Evolutionary conservation across 768 basidiomycete species (phyloP), one percentile per base, ranked within the genome.

Genomic region (Russula vinacea): DNA sequence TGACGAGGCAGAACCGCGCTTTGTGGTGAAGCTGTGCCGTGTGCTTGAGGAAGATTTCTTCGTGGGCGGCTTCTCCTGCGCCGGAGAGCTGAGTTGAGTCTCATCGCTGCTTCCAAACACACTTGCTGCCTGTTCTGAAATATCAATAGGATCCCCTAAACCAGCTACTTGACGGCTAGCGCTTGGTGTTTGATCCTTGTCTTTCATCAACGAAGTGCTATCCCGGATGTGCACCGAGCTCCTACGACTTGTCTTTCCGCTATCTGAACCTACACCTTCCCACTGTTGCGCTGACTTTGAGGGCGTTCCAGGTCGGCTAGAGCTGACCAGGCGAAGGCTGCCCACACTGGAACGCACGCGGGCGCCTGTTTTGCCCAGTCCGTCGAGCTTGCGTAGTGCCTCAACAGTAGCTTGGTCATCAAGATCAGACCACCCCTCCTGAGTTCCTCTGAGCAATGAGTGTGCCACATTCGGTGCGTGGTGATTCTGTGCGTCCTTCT

Each of bases 321-420:
- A 80, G 73, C 87, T 92, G 55, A 81, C 71, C 45, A 72, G 63
- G 59, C 73, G 73, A 60, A 73, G 68, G 1, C 72, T 73, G 19
- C 76, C 81, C 62, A 92, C 78, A 69, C 92, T 93, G 4, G 89
- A 87, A 29, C 92, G 84, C 13, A 89, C 84, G 54, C 89, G 84
- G 11, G 88, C 84, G 42, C 82, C 86, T 72, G 62, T 14, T 59
- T 89, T 90, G 1, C 88, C 88, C 13, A 97, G 73, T 0, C 96
- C 96, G 70, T 99, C 96, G 29, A 99, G 76, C 76, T 96, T 97
- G 60, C 94, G 84, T 40, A 99, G 79, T 10, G 93, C 92, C 70
- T 96, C 94, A 8, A 85, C 90, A 8, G 96, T 94, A 17, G 88
- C 88, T 70, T 91, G 87, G 71, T 95, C 92, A 70, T 92, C 89